Base-by-base conservation (phyloP, 106 monocot genomes). In the Apostasia shenzhenica region DNA sequence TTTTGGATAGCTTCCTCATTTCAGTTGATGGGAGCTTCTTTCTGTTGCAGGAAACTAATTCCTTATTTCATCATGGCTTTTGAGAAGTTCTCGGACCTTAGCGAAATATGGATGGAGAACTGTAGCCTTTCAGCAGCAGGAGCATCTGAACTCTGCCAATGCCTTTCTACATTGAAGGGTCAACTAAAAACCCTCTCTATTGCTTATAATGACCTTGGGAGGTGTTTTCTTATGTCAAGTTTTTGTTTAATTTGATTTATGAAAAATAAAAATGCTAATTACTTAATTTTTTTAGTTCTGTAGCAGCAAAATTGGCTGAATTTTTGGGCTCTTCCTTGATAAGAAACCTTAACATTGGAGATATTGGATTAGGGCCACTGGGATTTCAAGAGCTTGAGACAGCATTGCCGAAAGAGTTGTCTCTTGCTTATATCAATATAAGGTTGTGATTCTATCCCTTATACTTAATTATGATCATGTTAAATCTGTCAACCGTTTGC, bases 141-240 rank as follows among this genome's bases (percentile, higher is more conserved):
- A 41, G 80, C 87, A 3, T 46, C 61, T 76, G 78, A 89, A 67
- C 74, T 97, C 48, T 68, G 89, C 14, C 71, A 46, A 69, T 77
- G 67, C 70, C 72, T 89, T 14, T 46, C 76, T 41, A 69, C 53
- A 13, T 54, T 71, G 52, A 81, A 67, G 26, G 73, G 77, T 66
- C 86, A 82, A 59, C 59, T 97, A 26, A 76, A 83, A 50, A 76
- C 67, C 66, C 75, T 97, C 10, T 92, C 92, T 57, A 61, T 97
- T 61, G 92, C 92, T 8, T 84, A 85, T 67, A 97, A 97, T 74
- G 75, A 83, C 48, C 82, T 97, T 75, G 89, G 87, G 67, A 92
- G 97, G 97, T 75, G 54, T 72, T 70, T 3, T 1, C 69, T 55
- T 39, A 48, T 8, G 48, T 8, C 37, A 48, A 14, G 8, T 37